Percentiles rank a stretch among this genome's conserved stretches.
Conservation (phyloP, 1,284 basidiomycete genomes). For the Moesziomyces aphidis region DNA sequence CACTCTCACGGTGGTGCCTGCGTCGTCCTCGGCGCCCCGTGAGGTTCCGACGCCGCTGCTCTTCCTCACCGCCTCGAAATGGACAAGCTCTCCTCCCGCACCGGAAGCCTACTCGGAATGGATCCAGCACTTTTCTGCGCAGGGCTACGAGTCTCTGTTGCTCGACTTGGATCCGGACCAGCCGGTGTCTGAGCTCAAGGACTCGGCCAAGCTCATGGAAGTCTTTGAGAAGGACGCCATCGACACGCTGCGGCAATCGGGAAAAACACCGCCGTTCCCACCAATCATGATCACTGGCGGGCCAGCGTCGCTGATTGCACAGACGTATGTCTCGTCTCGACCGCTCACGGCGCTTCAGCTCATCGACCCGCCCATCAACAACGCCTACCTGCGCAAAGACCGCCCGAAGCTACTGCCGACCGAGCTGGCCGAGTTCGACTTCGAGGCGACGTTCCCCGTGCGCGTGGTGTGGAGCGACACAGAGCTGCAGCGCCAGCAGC, state of each 20-base stretch:
- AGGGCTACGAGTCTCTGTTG: conserved; percentile 50
- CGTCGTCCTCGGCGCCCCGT: conserved; percentile 24
- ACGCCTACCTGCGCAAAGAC: conserved; percentile 28
- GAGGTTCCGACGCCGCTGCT: conserved; percentile 63
- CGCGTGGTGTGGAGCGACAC: conserved; percentile 55
- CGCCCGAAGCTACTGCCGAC: conserved; percentile 31
- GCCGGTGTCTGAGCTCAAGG: conserved; percentile 14
- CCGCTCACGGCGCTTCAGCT: conserved; percentile 59
- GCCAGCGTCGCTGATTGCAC: conserved; percentile 47
- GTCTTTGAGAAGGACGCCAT: conserved; percentile 44
- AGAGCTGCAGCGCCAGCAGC: conserved; percentile 43
- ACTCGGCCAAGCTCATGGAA: conserved; percentile 39
- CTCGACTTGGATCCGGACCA: conserved; percentile 58
- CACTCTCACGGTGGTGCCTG: conserved; percentile 18
- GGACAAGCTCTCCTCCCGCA: conserved; percentile 40
- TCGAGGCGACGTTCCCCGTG: conserved; percentile 57
- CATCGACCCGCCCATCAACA: conserved; percentile 58
- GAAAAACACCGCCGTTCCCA: conserved; percentile 52
- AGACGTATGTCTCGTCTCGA: conserved; percentile 61
- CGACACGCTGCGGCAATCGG: conserved; percentile 26
- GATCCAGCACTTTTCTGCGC: conserved; percentile 32
- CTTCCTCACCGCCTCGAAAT: conserved; percentile 56
- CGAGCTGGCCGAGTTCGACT: conserved; percentile 52
- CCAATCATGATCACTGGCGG: conserved; percentile 55
- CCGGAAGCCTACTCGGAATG: conserved; percentile 21